These are phyloP conservation scores for Hirsutella rhossiliensis DNA, from an alignment of 2,329 filamentous ascomycete species.

Conservation along the genomic window DNA sequence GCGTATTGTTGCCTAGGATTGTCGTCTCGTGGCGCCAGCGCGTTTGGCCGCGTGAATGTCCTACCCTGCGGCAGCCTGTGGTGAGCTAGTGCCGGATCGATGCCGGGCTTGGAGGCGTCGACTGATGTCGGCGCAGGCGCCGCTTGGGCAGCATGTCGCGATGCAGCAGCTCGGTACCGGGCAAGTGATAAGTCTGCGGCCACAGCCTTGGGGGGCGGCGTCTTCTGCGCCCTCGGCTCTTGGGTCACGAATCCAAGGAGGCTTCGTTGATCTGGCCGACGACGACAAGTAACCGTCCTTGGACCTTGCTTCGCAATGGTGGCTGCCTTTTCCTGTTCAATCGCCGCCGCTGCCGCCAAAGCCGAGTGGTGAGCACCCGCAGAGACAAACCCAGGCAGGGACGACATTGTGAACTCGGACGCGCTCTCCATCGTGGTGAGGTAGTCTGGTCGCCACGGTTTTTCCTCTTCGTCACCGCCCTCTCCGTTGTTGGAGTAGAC, in stretches of 20 bases:
- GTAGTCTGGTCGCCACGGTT: constrained; percentile 30
- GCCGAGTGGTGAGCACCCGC: constrained; percentile 41
- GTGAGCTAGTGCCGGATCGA: constrained; percentile 17
- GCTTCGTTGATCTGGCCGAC: constrained; percentile 26
- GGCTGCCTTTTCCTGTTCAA: constrained; percentile 6
- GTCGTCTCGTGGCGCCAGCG: constrained; percentile 11
- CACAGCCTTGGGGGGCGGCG: constrained; percentile 4
- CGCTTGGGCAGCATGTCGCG: constrained; percentile 8
- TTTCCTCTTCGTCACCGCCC: constrained; percentile 10
- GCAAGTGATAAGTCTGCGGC: constrained; percentile 8
- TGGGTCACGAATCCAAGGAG: constrained; percentile 28
- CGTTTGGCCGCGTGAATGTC: constrained; percentile 20
- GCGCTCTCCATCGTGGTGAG: constrained; percentile 50
- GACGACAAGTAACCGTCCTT: constrained; percentile 16
- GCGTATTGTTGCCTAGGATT: constrained; percentile 34
- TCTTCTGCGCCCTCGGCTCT: constrained; percentile 5
- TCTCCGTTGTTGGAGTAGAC: constrained; percentile 6
- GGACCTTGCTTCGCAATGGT: constrained; percentile 8
- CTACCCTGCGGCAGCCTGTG: constrained; percentile 31
- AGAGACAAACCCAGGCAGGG: constrained; percentile 48
- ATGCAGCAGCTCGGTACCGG: constrained; percentile 14
- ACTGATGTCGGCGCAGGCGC: background rate
- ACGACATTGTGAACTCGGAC: constrained; percentile 45
- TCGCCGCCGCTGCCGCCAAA: constrained; percentile 13
- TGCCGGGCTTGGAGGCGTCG: constrained; percentile 9